Percentiles rank a stretch among this genome's conserved stretches.
phyloP scores from a whole-genome alignment of 164 flowering plant genomes.

The Platanus orientalis region DNA sequence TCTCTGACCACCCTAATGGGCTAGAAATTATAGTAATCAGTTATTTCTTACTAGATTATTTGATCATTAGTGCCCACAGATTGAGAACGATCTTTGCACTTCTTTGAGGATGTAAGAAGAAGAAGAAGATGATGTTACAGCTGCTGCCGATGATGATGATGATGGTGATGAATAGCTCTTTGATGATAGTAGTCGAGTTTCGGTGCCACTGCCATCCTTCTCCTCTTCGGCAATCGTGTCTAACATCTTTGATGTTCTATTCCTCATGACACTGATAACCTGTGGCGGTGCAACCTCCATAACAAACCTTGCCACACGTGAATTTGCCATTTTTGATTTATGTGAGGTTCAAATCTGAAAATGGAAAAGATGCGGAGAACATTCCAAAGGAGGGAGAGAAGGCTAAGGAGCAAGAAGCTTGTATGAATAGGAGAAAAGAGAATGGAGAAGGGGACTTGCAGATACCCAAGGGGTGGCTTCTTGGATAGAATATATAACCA shows the following conservation, averaged over 20 bases:
- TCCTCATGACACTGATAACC: constrained; percentile 38
- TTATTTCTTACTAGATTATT: too few species aligned
- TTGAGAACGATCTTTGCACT: constrained; percentile 20
- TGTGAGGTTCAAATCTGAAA: too few species aligned
- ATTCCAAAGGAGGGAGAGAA: too few species aligned
- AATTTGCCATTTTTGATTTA: constrained; percentile 41
- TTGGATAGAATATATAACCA: constrained; percentile 15
- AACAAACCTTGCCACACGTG: constrained; percentile 38
- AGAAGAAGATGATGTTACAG: background rate
- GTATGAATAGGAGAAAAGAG: background rate
- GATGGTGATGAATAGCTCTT: constrained; percentile 8
- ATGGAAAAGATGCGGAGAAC: too few species aligned
- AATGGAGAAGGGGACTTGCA: background rate
- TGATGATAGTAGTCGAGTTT: constrained; percentile 8
- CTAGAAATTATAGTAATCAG: too few species aligned
- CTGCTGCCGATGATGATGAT: background rate
- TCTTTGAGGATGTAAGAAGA: constrained; percentile 14
- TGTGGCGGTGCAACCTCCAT: constrained; percentile 56
- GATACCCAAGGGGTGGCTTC: background rate
- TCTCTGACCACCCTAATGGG: too few species aligned
- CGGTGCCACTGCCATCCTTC: constrained; percentile 13
- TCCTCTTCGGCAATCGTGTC: constrained; percentile 57
- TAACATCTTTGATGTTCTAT: constrained; percentile 36
- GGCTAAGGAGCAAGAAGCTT: too few species aligned
- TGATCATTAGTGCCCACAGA: constrained; percentile 19